Evolutionary conservation across 805 yeast species (phyloP).

Genomic region (Saccharomycopsis fermentans): DNA sequence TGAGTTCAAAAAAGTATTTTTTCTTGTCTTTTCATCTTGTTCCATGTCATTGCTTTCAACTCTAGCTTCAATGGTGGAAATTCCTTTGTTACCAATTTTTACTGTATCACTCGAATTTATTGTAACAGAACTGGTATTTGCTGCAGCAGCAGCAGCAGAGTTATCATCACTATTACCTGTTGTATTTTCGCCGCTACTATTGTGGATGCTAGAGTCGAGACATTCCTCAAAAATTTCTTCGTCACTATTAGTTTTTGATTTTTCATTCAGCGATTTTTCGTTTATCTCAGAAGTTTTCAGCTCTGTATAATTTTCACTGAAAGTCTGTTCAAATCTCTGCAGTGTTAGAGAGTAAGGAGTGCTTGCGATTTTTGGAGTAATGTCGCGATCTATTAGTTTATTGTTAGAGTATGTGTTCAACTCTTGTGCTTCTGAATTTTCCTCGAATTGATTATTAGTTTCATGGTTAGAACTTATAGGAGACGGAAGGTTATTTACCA

Average conservation of each 20-base stretch:
- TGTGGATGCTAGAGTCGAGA: conserved; percentile 8
- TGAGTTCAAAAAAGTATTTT: conserved; percentile 14
- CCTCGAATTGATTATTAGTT: not conserved
- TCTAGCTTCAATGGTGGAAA: not conserved
- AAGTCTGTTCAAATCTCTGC: not conserved
- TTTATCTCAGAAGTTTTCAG: too few relatives aligned
- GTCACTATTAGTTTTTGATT: not conserved
- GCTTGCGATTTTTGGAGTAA: not conserved
- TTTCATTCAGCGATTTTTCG: not conserved
- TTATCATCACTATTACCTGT: conserved; percentile 7
- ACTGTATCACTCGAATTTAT: conserved; percentile 12
- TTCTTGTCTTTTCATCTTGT: conserved; percentile 8
- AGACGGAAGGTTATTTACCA: not conserved
- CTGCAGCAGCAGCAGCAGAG: conserved; percentile 5
- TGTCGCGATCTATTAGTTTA: not conserved
- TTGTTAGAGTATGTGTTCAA: not conserved
- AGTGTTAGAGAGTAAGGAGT: not conserved
- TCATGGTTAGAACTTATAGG: not conserved
- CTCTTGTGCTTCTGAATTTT: not conserved
- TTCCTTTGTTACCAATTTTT: not conserved
- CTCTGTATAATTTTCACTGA: not conserved
- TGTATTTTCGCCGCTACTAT: conserved; percentile 4
- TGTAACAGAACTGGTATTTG: conserved; percentile 13
- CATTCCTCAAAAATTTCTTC: conserved; percentile 4
- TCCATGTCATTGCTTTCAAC: not conserved